Percentiles rank a stretch among this genome's conserved stretches.
Conservation (phyloP, 345 rosid genomes). For the Arabidopsis suecica region DNA sequence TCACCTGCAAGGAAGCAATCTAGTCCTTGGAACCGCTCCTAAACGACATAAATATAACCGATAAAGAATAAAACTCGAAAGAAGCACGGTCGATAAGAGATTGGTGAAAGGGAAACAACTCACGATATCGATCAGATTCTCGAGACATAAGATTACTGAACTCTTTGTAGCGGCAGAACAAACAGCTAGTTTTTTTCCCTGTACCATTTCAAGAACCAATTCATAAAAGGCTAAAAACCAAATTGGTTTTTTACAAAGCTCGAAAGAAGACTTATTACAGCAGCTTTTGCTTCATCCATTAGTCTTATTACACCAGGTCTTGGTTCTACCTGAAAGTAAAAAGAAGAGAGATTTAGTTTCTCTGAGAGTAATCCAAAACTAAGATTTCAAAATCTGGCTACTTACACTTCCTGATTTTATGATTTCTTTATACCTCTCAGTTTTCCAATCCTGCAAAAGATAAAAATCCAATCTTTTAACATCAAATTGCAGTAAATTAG, state of each 20-base stretch:
- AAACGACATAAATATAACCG: constrained; percentile 25
- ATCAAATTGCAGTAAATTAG: background rate
- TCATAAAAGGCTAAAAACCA: background rate
- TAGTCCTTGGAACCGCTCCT: constrained; percentile 86
- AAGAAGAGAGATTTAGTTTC: constrained; percentile 15
- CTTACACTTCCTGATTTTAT: constrained; percentile 96
- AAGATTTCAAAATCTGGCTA: background rate
- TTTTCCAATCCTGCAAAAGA: constrained; percentile 85
- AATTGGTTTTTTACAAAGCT: background rate
- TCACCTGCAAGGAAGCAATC: constrained; percentile 98
- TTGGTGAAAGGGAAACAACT: constrained; percentile 24
- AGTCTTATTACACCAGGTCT: constrained; percentile 89
- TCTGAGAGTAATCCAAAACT: background rate
- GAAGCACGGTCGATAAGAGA: background rate
- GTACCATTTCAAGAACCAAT: constrained; percentile 27
- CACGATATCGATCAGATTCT: constrained; percentile 83
- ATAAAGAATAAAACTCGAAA: background rate
- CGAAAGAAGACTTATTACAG: constrained; percentile 57
- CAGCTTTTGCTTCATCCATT: constrained; percentile 93
- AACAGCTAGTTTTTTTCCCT: constrained; percentile 86
- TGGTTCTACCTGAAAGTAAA: constrained; percentile 74
- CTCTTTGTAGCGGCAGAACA: constrained; percentile 99
- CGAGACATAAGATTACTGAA: constrained; percentile 90
- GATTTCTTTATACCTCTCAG: constrained; percentile 90
- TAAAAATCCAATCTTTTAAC: background rate